These are phyloP conservation scores for Spathaspora sp. DNA, from an alignment of 1,139 yeast genomes.

Conservation along the genomic window DNA sequence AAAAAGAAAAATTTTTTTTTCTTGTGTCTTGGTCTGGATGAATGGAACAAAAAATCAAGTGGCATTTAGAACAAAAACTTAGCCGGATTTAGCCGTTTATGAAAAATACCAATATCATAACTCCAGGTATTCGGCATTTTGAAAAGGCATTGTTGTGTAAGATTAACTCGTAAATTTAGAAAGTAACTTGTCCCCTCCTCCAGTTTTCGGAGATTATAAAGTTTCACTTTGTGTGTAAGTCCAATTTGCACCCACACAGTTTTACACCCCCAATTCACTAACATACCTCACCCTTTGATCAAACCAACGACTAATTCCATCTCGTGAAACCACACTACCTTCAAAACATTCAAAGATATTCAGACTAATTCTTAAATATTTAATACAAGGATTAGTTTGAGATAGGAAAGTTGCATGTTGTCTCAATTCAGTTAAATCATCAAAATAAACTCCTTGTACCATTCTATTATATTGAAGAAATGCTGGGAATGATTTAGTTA, in stretches of 20 bases:
- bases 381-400: conserved; percentile 25
- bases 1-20: background rate
- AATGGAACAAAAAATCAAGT: background rate
- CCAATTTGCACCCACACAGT: background rate
- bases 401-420: conserved; percentile 33
- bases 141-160: too few species aligned
- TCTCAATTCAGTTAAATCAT: background rate
- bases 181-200: background rate
- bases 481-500: conserved; percentile 11
- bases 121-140: background rate
- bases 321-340: conserved; percentile 35
- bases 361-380: conserved; percentile 45
- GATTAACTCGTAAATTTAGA: too few species aligned
- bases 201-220: too few species aligned
- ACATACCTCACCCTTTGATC: conserved; percentile 21
- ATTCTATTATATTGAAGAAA: background rate
- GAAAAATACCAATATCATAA: background rate
- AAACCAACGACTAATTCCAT: conserved; percentile 46
- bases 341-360: conserved; percentile 32
- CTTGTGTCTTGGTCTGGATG: background rate
- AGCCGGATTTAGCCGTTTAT: background rate
- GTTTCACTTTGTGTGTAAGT: too few species aligned
- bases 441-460: background rate
- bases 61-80: background rate
- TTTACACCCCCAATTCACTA: conserved; percentile 4